phyloP scores from a whole-genome alignment of 768 basidiomycete species.

The Suillus cothurnatus region DNA sequence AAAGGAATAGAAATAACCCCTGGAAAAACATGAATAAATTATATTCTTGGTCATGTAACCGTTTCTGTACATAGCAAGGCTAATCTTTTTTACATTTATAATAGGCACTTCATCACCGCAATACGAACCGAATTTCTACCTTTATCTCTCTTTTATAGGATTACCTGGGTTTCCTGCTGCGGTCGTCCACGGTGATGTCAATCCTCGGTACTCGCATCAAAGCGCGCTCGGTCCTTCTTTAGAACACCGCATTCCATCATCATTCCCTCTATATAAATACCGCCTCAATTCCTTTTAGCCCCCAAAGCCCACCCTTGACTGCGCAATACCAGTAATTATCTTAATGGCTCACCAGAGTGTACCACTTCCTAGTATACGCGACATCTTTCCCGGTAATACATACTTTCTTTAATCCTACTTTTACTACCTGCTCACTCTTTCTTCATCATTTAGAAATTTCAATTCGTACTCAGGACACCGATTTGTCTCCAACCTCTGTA shows the following conservation, averaged over 20 bases:
- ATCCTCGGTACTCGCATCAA: slow-evolving; percentile 19
- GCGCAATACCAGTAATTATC: neutral
- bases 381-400: slow-evolving; percentile 54
- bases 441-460: neutral
- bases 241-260: slow-evolving; percentile 23
- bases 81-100: slow-evolving; percentile 8
- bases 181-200: slow-evolving; percentile 29
- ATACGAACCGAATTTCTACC: neutral
- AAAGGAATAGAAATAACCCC: too few species aligned
- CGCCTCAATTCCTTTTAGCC: slow-evolving; percentile 11
- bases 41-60: too few species aligned
- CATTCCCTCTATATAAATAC: slow-evolving; percentile 20
- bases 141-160: neutral
- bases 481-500: neutral
- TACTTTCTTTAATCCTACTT: neutral
- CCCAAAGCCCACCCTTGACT: slow-evolving; percentile 5
- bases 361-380: slow-evolving; percentile 52
- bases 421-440: neutral
- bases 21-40: too few species aligned
- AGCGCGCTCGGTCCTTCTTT: slow-evolving; percentile 22
- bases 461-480: slow-evolving; percentile 3
- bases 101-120: neutral
- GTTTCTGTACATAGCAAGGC: slow-evolving; percentile 11
- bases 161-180: slow-evolving; percentile 12
- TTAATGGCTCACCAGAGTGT: slow-evolving; percentile 28